Evolutionary conservation across 805 yeast species (phyloP), one percentile per base, ranked within the genome.

Genomic region (Teunomyces barrocoloradensis): DNA sequence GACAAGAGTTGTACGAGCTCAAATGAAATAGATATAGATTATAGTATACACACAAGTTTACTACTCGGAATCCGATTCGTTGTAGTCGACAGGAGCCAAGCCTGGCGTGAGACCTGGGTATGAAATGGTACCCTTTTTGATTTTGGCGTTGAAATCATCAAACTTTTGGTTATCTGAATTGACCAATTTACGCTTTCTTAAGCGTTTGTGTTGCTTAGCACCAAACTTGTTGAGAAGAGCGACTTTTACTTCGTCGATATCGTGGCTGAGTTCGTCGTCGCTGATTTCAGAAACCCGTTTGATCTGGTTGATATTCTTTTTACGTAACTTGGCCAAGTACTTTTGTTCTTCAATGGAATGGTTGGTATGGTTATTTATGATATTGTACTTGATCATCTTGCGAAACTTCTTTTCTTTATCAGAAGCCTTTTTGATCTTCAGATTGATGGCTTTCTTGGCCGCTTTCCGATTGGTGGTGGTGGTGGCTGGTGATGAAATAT

Each of bases 31-130:
- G 27, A 35, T 23, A 56, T 54, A 53, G 53, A 53, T 48, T 44
- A 42, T 42, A 50, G 25, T 39, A 29, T 17, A 28, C 20, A 5
- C n/a, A 42, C 4, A 12, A 2, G 17, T 15, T 44, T 54, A 55
- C 37, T 54, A 55, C 37, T 58, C 63, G 15, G 57, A 59, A 34
- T 61, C 65, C 13, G 60, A 55, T 29, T 61, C 64, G 42, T 60
- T 58, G 41, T 47, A 71, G 30, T 82, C 91, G 20, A 87, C 90
- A 28, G 94, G 94, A 1, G 94, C 95, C 64, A 87, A 75, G 52
- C 95, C 95, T 0, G 94, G 95, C 0, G 95, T 87, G 46, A 87
- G 72, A 23, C 94, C 92, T 35, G 87, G 78, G 51, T 68, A 66
- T 3, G 79, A 64, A 52, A 76, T 64, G 32, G 61, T 56, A 17